Conservation (phyloP, 163 green algal species). For the Scenedesmus sp. region DNA sequence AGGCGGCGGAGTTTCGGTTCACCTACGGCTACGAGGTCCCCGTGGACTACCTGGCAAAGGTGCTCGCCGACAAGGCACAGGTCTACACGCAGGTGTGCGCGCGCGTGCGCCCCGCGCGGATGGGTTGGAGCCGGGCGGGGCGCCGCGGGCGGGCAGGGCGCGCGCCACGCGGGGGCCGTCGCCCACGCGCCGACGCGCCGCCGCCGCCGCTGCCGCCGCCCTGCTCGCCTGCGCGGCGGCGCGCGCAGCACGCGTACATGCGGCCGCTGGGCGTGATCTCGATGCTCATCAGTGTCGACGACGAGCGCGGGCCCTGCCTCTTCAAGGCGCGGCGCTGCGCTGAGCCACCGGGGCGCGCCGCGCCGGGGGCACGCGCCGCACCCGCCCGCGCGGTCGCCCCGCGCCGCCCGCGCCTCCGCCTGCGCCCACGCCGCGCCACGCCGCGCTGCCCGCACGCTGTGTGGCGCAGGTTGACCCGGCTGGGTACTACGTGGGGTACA, state of each 20-base stretch:
- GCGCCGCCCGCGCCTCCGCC: too few relatives aligned
- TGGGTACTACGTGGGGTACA: conserved; percentile 99
- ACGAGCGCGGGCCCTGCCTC: conserved; percentile 94
- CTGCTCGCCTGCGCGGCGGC: background rate
- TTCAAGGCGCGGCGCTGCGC: conserved; percentile 96
- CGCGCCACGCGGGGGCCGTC: too few relatives aligned
- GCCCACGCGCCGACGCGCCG: too few relatives aligned
- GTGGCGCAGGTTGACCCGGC: conserved; percentile 81
- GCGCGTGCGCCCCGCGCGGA: background rate
- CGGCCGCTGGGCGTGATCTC: conserved; percentile 89
- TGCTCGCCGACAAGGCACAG: conserved; percentile 96
- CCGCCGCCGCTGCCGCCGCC: background rate
- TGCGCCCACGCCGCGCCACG: too few relatives aligned
- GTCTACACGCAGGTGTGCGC: conserved; percentile 94
- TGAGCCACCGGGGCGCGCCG: too few relatives aligned
- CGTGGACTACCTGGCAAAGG: conserved; percentile 91
- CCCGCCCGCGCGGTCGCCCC: too few relatives aligned
- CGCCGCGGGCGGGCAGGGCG: too few relatives aligned
- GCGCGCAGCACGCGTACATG: conserved; percentile 66
- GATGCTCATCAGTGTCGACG: conserved; percentile 95
- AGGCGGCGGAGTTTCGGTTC: conserved; percentile 97
- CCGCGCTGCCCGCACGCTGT: background rate
- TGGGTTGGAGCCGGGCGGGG: too few relatives aligned
- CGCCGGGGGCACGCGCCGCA: too few relatives aligned
- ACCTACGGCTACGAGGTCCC: conserved; percentile 98